Evolutionary conservation across 2,329 filamentous ascomycete species (phyloP).

Genomic region (Bertia moriformis): DNA sequence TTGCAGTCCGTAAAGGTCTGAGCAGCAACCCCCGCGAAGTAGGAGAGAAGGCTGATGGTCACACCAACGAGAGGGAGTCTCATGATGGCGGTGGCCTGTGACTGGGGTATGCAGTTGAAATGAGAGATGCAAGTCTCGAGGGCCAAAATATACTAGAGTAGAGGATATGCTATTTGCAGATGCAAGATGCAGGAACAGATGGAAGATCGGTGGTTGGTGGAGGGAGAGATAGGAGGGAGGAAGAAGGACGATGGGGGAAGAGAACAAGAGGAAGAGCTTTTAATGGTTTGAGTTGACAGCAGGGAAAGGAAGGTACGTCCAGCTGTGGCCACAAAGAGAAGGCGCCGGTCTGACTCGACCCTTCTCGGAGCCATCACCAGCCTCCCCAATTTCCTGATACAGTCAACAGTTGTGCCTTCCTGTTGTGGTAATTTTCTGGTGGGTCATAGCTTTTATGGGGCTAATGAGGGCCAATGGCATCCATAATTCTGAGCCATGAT

Average conservation of each 20-base stretch:
- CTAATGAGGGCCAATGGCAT: too few species aligned
- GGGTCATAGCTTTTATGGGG: too few species aligned
- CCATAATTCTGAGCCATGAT: too few species aligned
- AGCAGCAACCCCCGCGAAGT: background rate
- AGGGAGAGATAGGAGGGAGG: background rate
- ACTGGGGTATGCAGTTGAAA: background rate
- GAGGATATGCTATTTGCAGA: background rate
- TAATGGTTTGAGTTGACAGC: too few species aligned
- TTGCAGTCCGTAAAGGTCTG: conserved; percentile 1
- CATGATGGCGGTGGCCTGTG: background rate
- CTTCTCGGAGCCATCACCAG: too few species aligned
- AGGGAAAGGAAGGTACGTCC: too few species aligned
- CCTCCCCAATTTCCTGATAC: too few species aligned
- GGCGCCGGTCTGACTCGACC: too few species aligned
- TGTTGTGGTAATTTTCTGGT: too few species aligned
- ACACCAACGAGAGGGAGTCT: background rate
- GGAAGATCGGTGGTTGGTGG: background rate
- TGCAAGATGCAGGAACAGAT: background rate
- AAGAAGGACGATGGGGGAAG: background rate
- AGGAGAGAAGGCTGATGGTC: background rate
- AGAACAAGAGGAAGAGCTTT: background rate
- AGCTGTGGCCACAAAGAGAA: too few species aligned
- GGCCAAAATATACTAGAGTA: too few species aligned
- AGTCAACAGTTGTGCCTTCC: too few species aligned
- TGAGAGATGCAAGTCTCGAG: background rate